Base-by-base conservation (phyloP, 192 early-diverging fungal species). In the Linnemannia schmuckeri region DNA sequence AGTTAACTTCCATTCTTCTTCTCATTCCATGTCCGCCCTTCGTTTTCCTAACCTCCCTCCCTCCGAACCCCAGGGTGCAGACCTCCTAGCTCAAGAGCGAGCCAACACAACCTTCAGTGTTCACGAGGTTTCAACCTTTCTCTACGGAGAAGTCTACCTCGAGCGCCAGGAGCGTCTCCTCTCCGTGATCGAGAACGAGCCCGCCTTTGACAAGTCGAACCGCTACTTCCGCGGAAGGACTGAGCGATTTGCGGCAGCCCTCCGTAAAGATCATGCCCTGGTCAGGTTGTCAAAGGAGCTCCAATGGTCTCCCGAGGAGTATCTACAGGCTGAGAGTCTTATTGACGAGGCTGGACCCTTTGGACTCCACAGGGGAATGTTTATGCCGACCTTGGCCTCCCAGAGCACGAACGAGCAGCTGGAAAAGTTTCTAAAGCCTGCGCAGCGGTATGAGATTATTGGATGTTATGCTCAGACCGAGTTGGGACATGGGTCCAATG, bases 381-480 rank as follows among this genome's bases (percentile, higher is more conserved):
- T 97, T 83, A 92, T 96, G 46, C 96, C 97, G 6, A 94, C 95
- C 2, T 88, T 97, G 35, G 88, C 90, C 47, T 91, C 91, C 40
- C 96, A 96, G 82, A 91, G 90, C 10, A 94, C 92, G 0, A 89
- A 89, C 17, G 97, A 97, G 89, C 96, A 97, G 89, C 84, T 94
- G 76, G 92, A 93, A 75, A 88, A 94, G 78, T 97, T 95, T 75
- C 83, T 97, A 30, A 89, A 92, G 77, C 94, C 94, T 22, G 95
- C 96, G 5, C 75, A 90, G 54, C 88, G 92, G 22, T 94, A 95
- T 80, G 91, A 94, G 71, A 96, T 97, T 73, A 94, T 97, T 80
- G 96, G 96, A 46, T 97, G 95, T 85, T 97, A 97, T 81, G 95
- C 96, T 22, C 96, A 96, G 78, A 96, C 96, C 0, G 97, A 97